phyloP scores from a whole-genome alignment of 2,329 filamentous ascomycete genomes.

The Saccharata proteae region DNA sequence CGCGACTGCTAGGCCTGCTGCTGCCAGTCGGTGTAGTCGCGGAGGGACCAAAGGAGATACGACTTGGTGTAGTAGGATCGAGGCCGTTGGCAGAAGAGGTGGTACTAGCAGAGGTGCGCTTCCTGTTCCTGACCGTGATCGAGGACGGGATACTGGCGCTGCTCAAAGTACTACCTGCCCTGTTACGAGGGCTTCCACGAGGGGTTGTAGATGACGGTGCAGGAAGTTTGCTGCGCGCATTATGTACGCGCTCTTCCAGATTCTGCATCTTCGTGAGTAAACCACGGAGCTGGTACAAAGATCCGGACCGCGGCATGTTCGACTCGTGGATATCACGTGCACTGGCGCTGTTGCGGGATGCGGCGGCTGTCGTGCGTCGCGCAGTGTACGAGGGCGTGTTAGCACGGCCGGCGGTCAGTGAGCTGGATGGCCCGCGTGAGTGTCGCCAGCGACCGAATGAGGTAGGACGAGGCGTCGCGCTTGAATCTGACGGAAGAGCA shows the following conservation, averaged over 20 bases:
- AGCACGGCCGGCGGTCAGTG: conserved; percentile 22
- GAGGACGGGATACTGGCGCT: conserved; percentile 40
- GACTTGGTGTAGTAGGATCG: conserved; percentile 12
- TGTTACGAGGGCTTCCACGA: conserved; percentile 61
- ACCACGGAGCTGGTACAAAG: conserved; percentile 82
- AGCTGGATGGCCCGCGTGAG: conserved; percentile 45
- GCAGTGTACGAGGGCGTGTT: conserved; percentile 33
- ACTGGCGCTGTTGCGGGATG: conserved; percentile 29
- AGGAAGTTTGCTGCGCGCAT: conserved; percentile 80
- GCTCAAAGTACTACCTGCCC: conserved; percentile 36
- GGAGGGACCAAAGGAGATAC: conserved; percentile 12
- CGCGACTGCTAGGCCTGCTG: conserved; percentile 62
- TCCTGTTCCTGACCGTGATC: conserved; percentile 54
- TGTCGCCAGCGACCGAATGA: conserved; percentile 36
- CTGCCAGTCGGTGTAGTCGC: conserved; percentile 14
- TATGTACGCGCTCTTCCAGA: conserved; percentile 85
- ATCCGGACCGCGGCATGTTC: conserved; percentile 50
- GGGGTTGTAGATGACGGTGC: conserved; percentile 69
- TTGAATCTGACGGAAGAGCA: conserved; percentile 34
- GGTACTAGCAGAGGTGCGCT: conserved; percentile 44
- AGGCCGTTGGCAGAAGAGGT: conserved; percentile 22
- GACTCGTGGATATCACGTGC: conserved; percentile 38
- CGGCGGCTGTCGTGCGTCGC: conserved; percentile 17
- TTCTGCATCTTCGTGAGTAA: conserved; percentile 96
- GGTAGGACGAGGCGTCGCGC: conserved; percentile 43